A percentile compares a stretch with the other conserved stretches of the same genome.
Evolutionary conservation across 2,329 filamentous ascomycete species (phyloP).

Genomic region (Ophiostoma sp.): DNA sequence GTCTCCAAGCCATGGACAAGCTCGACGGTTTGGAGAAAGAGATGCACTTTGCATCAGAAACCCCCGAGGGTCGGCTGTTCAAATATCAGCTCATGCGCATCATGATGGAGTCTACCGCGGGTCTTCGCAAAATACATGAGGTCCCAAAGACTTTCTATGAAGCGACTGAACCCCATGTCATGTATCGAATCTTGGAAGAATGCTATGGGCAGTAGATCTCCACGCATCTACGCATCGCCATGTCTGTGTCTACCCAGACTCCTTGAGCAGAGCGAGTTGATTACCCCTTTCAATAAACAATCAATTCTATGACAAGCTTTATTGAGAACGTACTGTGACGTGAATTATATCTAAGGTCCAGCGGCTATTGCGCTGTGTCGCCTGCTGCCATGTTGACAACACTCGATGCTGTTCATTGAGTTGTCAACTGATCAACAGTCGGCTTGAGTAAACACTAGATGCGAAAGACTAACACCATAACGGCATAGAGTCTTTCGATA

Average conservation of each 20-base stretch:
- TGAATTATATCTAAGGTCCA: background rate
- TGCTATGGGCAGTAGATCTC: background rate
- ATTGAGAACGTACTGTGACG: background rate
- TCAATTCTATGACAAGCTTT: background rate
- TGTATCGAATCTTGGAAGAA: background rate
- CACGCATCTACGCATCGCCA: no score
- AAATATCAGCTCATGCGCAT: background rate
- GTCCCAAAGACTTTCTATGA: background rate
- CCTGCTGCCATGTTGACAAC: background rate
- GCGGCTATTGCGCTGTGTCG: background rate
- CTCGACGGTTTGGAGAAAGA: background rate
- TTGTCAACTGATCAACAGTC: background rate
- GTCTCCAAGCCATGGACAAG: background rate
- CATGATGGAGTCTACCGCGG: background rate
- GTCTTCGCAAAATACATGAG: background rate
- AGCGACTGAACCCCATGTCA: no score
- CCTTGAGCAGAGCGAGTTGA: background rate
- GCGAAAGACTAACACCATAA: background rate
- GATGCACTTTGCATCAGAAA: rapidly evolving
- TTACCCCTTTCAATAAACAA: background rate
- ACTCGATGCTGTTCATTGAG: background rate
- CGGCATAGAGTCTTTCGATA: background rate
- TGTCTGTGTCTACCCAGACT: background rate
- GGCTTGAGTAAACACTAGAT: background rate
- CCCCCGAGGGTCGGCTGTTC: background rate